phyloP scores from a whole-genome alignment of 73 alveolate species.

The Paramecium bursaria region DNA sequence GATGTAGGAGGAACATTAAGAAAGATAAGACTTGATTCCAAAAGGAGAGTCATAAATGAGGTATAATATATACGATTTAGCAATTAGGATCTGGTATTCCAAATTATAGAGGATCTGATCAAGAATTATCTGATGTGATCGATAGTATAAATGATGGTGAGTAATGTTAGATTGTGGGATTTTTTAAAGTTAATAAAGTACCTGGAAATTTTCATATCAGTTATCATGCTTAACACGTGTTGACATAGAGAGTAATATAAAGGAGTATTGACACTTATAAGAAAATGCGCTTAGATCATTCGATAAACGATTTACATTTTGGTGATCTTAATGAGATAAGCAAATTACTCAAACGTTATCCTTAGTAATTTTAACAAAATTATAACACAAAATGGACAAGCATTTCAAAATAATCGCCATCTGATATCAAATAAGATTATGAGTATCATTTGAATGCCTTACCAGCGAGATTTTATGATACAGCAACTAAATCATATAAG shows the following conservation, averaged over 20 bases:
- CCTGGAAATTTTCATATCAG: constrained; percentile 71
- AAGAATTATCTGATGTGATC: constrained; percentile 59
- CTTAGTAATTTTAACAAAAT: constrained; percentile 2
- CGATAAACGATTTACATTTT: constrained; percentile 38
- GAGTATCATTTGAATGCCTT: constrained; percentile 51
- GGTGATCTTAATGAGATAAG: not conserved
- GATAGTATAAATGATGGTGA: constrained; percentile 58
- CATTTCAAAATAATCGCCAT: constrained; percentile 9
- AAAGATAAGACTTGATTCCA: constrained; percentile 4
- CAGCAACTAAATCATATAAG: not conserved
- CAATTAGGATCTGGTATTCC: constrained; percentile 44
- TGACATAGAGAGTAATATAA: constrained; percentile 23
- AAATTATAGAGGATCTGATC: constrained; percentile 41
- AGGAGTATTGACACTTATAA: constrained; percentile 2
- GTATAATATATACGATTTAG: not conserved
- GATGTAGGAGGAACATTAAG: constrained; percentile 48
- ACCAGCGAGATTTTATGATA: constrained; percentile 34
- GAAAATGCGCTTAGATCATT: constrained; percentile 59
- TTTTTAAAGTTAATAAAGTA: constrained; percentile 50
- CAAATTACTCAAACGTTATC: not conserved
- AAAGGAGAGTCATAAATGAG: not conserved
- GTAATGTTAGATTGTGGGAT: constrained; percentile 54
- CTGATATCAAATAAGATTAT: constrained; percentile 22
- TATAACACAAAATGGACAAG: constrained; percentile 4
- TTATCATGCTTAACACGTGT: constrained; percentile 62